Conservation (phyloP, 495 filamentous ascomycete genomes). For the Penicillium parvum region DNA sequence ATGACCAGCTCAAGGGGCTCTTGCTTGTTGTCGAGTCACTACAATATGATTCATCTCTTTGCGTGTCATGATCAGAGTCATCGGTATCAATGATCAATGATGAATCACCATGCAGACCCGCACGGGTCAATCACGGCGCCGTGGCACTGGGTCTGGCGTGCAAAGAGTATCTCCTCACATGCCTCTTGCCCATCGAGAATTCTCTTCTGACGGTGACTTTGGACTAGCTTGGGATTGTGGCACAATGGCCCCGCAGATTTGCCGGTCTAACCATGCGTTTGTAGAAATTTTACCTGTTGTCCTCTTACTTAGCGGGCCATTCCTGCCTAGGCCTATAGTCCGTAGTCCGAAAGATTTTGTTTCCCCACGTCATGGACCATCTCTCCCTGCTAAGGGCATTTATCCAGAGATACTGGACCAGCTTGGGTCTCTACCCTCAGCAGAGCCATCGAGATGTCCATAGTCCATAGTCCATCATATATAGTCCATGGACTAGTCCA, state of each 20-base stretch:
- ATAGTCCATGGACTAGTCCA: too few relatives aligned
- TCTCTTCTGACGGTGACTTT: neutral
- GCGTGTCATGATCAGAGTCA: constrained; percentile 1
- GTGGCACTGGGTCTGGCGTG: neutral
- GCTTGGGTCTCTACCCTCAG: too few relatives aligned
- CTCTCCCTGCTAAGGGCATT: too few relatives aligned
- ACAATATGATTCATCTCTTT: constrained; percentile 26
- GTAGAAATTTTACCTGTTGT: neutral
- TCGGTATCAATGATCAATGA: constrained; percentile 7
- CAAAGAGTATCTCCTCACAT: neutral
- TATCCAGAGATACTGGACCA: too few relatives aligned
- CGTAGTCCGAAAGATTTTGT: too few relatives aligned
- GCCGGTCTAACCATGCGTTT: constrained; percentile 1
- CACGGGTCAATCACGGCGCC: constrained; percentile 16
- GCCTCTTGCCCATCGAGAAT: neutral
- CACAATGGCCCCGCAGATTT: constrained; percentile 15
- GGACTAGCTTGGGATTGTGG: neutral
- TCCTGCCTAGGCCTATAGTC: too few relatives aligned
- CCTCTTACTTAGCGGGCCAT: neutral
- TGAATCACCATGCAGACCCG: constrained; percentile 19
- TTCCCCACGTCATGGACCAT: too few relatives aligned
- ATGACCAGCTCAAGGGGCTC: constrained; percentile 1
- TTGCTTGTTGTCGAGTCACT: constrained; percentile 2
- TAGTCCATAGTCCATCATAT: too few relatives aligned
- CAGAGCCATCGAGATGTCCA: too few relatives aligned